Conservation (phyloP, 2,329 filamentous ascomycete species). For the Dothistroma pini region DNA sequence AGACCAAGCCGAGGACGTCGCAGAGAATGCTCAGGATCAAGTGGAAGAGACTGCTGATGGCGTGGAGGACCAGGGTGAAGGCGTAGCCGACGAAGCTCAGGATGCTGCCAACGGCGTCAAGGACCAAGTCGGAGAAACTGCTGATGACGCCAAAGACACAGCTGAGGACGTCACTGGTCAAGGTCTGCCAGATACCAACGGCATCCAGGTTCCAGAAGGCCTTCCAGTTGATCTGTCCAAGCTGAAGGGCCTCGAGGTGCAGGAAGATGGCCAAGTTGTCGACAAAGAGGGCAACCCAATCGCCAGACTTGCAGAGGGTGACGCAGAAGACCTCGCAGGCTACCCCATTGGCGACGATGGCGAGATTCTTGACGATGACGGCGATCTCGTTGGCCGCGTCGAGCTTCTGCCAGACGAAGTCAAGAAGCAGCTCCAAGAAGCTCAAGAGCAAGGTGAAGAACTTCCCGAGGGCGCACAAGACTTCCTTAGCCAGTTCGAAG, state of each 20-base stretch:
- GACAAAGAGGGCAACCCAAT: conserved; percentile 49
- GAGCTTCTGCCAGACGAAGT: conserved; percentile 47
- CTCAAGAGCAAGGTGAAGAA: conserved; percentile 36
- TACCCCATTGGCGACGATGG: conserved; percentile 53
- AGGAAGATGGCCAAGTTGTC: conserved; percentile 53
- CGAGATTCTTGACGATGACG: conserved; percentile 54
- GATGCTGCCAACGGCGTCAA: conserved; percentile 31
- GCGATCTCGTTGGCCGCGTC: conserved; percentile 52
- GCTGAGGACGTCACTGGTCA: conserved; percentile 31
- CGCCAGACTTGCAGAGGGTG: conserved; percentile 50
- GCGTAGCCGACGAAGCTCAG: conserved; percentile 30
- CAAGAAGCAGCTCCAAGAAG: conserved; percentile 41
- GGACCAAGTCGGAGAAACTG: conserved; percentile 30
- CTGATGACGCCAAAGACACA: conserved; percentile 29
- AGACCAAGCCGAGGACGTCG: conserved; percentile 35
- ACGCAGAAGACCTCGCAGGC: conserved; percentile 51
- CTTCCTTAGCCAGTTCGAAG: conserved; percentile 29
- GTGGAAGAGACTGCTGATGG: conserved; percentile 33
- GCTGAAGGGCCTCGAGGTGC: conserved; percentile 51
- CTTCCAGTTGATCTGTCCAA: conserved; percentile 44
- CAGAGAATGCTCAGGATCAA: conserved; percentile 29
- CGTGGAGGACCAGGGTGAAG: conserved; percentile 30
- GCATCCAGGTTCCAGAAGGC: conserved; percentile 35
- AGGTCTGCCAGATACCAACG: conserved; percentile 27
- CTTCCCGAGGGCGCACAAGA: conserved; percentile 36